Evolutionary conservation across 805 yeast species (phyloP), one percentile per base, ranked within the genome.

Genomic region (Zygosaccharomyces kombuchaensis): DNA sequence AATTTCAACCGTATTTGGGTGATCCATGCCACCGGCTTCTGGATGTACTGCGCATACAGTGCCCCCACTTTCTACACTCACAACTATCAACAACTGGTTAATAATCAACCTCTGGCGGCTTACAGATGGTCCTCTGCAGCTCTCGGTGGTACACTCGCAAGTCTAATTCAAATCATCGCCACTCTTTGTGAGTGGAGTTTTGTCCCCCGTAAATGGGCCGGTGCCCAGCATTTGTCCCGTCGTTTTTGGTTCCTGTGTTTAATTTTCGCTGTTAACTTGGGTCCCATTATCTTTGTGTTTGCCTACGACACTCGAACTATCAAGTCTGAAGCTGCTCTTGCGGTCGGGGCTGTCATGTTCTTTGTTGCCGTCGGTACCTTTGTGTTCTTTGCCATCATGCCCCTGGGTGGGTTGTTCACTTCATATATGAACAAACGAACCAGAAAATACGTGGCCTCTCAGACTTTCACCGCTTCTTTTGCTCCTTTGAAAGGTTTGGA

Each of bases 1-100:
- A 93, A 93, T 70, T 93, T 91, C 75, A 91, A 89, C 75, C 93
- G 99, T 80, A 89, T 93, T 63, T 95, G 98, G 98, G 77, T 95
- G 65, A 81, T 91, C 58, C 99, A 93, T 70, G 79, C 84, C 55
- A 79, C 90, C 50, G 63, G 88, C 53, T 93, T 77, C 73, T 93
- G 98, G 98, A 87, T 89, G 85, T 93, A 90, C 71, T 78, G 82
- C 64, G 88, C 97, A 36, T 93, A 83, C 73, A 88, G 87, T 72
- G 80, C 98, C 44, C 96, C 96, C 51, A 80, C 95, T 23, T 70
- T 93, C 49, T 93, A 91, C 73, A 93, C 98, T 45, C 77, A 80
- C 59, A 76, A 89, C 70, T 93, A 89, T 70, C 76, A 76, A 59
- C 97, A 90, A 71, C 77, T 87, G 53, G 71, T 80, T 44, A 81